phyloP scores from a whole-genome alignment of 768 basidiomycete genomes.

The Naganishia friedmannii region DNA sequence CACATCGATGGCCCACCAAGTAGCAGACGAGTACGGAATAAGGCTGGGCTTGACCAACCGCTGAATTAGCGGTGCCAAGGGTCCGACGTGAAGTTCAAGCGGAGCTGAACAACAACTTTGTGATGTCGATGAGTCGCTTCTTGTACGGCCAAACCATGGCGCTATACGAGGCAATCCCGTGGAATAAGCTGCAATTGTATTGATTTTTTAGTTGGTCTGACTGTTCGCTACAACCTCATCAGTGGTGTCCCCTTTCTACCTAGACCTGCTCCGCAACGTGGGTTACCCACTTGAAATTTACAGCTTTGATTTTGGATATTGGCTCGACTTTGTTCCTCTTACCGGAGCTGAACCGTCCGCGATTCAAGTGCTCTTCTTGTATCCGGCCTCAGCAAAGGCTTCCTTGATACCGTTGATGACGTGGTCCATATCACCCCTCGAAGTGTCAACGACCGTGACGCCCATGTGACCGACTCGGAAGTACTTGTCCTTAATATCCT shows the following conservation, averaged over 20 bases:
- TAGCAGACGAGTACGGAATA: too few relatives aligned
- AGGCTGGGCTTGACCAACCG: too few relatives aligned
- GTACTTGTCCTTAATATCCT: slow-evolving; percentile 79
- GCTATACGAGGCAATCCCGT: too few relatives aligned
- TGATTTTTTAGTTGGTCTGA: not conserved
- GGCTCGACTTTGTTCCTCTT: not conserved
- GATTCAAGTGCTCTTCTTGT: slow-evolving; percentile 31
- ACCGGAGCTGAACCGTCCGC: slow-evolving; percentile 5
- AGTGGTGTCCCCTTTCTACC: not conserved
- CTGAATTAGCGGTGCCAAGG: too few relatives aligned
- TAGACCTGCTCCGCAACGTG: not conserved
- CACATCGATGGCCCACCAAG: too few relatives aligned
- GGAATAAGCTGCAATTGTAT: not conserved
- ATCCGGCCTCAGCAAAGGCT: slow-evolving; percentile 41
- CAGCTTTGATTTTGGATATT: not conserved
- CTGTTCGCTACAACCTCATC: not conserved
- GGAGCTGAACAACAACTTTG: too few relatives aligned
- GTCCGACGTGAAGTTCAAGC: too few relatives aligned
- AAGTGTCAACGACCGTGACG: slow-evolving; percentile 66
- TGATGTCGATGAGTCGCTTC: too few relatives aligned
- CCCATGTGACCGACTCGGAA: slow-evolving; percentile 97
- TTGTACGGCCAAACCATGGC: too few relatives aligned
- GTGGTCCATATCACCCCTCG: slow-evolving; percentile 72
- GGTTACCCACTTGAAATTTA: not conserved
- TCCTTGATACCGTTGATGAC: slow-evolving; percentile 64